These are phyloP conservation scores for Gryganskiella cystojenkinii DNA, from an alignment of 192 early-diverging fungal species.

Conservation along the genomic window DNA sequence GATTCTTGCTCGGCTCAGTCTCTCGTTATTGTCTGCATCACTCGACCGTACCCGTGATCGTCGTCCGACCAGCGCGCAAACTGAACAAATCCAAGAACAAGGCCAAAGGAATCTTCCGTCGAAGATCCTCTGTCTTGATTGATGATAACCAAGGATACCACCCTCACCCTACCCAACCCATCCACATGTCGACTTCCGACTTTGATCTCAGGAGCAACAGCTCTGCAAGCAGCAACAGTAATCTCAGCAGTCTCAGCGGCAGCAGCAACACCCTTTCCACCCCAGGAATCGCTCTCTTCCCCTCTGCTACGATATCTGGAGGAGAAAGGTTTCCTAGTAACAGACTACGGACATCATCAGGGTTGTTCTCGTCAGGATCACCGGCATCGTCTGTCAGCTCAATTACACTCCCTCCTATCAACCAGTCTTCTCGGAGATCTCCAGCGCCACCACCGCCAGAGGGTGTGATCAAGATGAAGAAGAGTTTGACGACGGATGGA, in stretches of 20 bases:
- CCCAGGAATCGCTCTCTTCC: conserved; percentile 7
- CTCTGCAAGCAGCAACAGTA: background rate
- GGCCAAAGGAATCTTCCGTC: conserved; percentile 46
- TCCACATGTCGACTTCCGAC: conserved; percentile 24
- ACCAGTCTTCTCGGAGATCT: background rate
- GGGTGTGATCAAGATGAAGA: conserved; percentile 45
- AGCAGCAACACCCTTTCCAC: background rate
- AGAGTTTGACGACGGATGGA: conserved; percentile 46
- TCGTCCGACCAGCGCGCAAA: conserved; percentile 66
- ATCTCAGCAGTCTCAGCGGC: no score
- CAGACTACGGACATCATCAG: background rate
- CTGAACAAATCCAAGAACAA: conserved; percentile 52
- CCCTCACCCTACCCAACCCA: conserved; percentile 17
- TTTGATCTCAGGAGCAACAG: conserved; percentile 23
- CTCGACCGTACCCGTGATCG: conserved; percentile 72
- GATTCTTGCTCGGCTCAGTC: conserved; percentile 75
- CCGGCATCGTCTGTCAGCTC: background rate
- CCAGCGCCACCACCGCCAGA: conserved; percentile 38
- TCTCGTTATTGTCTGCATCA: conserved; percentile 78
- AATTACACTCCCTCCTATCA: background rate
- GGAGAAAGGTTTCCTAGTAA: conserved; percentile 25
- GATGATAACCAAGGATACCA: conserved; percentile 18
- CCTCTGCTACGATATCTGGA: conserved; percentile 26
- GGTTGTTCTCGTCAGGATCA: background rate
- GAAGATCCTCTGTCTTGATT: conserved; percentile 18